These are phyloP conservation scores for Crithidia acanthocephali DNA, from an alignment of 208 protist genomes.

Conservation along the genomic window DNA sequence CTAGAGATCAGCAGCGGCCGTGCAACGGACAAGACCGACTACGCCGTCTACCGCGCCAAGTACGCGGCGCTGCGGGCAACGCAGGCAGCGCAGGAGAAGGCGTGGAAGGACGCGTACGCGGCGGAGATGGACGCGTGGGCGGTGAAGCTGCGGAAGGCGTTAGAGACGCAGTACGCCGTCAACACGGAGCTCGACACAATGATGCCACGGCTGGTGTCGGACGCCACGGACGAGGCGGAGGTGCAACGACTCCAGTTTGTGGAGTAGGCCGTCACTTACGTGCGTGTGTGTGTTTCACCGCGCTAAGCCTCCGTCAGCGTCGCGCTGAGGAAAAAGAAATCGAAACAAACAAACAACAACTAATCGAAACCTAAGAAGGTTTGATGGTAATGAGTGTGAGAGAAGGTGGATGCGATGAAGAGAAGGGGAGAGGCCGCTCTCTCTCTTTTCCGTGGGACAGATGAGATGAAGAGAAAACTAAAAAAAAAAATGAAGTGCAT, in stretches of 20 bases:
- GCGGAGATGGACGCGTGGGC: conserved; percentile 52
- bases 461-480: too few relatives aligned
- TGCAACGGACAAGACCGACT: conserved; percentile 50
- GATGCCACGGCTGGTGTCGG: conserved; percentile 65
- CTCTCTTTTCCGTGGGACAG: too few relatives aligned
- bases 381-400: too few relatives aligned
- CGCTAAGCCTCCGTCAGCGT: neutral
- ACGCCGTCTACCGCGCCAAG: conserved; percentile 44
- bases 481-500: too few relatives aligned
- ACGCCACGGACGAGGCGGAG: conserved; percentile 80
- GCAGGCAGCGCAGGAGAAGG: conserved; percentile 51
- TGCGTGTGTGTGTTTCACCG: neutral
- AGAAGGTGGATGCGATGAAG: too few relatives aligned
- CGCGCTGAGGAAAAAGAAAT: neutral
- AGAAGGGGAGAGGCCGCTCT: too few relatives aligned
- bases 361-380: too few relatives aligned
- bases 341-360: neutral
- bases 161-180: conserved; percentile 57
- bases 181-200: conserved; percentile 76
- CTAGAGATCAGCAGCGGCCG: conserved; percentile 72
- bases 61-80: conserved; percentile 45
- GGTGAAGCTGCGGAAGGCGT: conserved; percentile 53
- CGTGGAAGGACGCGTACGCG: conserved; percentile 43
- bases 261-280: conserved; percentile 4
- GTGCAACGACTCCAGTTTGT: conserved; percentile 43